These are phyloP conservation scores for Suillus luteus DNA, from an alignment of 768 basidiomycete species.

Conservation along the genomic window DNA sequence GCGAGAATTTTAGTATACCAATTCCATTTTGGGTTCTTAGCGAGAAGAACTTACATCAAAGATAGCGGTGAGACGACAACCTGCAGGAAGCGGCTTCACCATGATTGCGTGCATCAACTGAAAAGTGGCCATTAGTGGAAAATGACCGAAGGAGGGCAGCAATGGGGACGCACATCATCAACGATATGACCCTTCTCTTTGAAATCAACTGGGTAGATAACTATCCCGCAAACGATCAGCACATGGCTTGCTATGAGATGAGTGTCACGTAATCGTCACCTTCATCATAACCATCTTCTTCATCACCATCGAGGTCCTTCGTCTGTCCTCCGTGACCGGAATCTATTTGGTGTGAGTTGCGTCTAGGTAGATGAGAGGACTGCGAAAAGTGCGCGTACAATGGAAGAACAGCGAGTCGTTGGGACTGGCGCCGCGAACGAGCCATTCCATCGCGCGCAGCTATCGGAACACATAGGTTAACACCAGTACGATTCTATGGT, in stretches of 20 bases:
- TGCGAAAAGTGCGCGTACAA: slow-evolving; percentile 28
- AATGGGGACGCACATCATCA: slow-evolving; percentile 72
- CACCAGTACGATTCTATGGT: neutral
- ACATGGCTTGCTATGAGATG: neutral
- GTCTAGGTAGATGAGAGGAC: neutral
- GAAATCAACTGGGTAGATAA: slow-evolving; percentile 85
- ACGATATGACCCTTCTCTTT: slow-evolving; percentile 74
- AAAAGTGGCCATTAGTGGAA: slow-evolving; percentile 12
- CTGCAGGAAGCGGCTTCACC: slow-evolving; percentile 78
- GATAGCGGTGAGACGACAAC: slow-evolving; percentile 86
- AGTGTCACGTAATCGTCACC: slow-evolving; percentile 37
- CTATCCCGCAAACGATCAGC: slow-evolving; percentile 34
- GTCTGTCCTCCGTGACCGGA: slow-evolving; percentile 96
- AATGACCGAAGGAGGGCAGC: neutral
- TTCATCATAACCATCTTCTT: slow-evolving; percentile 84
- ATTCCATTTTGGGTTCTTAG: neutral
- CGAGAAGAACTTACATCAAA: slow-evolving; percentile 61
- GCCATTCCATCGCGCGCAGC: slow-evolving; percentile 87
- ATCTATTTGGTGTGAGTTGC: slow-evolving; percentile 43
- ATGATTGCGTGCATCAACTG: slow-evolving; percentile 78
- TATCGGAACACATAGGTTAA: slow-evolving; percentile 26
- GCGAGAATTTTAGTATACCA: slow-evolving; percentile 9
- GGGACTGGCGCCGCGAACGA: slow-evolving; percentile 75
- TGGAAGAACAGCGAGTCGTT: slow-evolving; percentile 93
- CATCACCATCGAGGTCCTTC: slow-evolving; percentile 80